These are phyloP conservation scores for Moricandia moricandioides DNA, from an alignment of 345 rosid genomes.

Conservation along the genomic window DNA sequence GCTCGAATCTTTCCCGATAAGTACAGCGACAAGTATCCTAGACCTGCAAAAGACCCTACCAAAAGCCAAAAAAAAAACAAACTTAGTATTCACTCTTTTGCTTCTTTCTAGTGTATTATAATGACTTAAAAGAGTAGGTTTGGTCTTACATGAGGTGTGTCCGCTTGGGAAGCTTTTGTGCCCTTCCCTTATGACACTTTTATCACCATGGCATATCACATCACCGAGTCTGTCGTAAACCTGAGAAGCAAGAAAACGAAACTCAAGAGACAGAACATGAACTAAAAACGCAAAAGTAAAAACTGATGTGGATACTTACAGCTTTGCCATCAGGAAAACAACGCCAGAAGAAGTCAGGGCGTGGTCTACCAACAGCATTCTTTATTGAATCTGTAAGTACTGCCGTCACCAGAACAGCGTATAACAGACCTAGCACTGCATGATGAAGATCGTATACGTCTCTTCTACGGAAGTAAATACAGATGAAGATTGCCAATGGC, in stretches of 20 bases:
- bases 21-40: neutral
- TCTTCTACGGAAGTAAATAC: neutral
- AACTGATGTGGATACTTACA: neutral
- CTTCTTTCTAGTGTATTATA: neutral
- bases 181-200: neutral
- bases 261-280: neutral
- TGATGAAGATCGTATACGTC: neutral
- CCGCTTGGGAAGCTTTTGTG: neutral
- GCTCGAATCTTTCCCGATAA: neutral
- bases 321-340: neutral
- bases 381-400: neutral
- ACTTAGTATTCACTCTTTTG: neutral
- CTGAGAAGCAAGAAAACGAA: neutral
- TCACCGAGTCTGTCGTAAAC: neutral
- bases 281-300: neutral
- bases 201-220: neutral
- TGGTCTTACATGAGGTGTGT: neutral
- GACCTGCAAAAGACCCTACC: neutral
- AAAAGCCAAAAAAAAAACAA: neutral
- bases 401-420: neutral
- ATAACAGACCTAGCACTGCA: neutral
- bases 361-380: neutral
- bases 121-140: neutral
- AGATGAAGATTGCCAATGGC: neutral
- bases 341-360: neutral